These are phyloP conservation scores for Euryodendron excelsum DNA, from an alignment of 148 eudicot genomes.

Conservation along the genomic window DNA sequence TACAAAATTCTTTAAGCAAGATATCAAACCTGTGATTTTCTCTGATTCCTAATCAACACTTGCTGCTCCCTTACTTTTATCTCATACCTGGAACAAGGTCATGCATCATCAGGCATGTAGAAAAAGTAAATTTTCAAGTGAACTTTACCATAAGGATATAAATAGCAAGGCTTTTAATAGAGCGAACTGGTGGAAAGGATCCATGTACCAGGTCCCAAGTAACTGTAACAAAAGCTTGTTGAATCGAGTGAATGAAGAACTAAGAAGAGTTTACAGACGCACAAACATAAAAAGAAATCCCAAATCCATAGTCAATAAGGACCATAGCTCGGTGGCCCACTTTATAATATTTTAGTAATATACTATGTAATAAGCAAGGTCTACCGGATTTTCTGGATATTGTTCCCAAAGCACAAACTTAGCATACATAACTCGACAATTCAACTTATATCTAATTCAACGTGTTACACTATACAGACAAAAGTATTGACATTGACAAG, in stretches of 20 bases:
- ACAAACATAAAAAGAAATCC: not conserved
- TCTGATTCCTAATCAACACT: slow-evolving; percentile 64
- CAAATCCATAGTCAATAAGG: not conserved
- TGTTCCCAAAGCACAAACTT: no score
- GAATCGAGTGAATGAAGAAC: not conserved
- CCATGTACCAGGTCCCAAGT: not conserved
- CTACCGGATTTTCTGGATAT: no score
- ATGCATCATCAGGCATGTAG: slow-evolving; percentile 17
- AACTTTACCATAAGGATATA: not conserved
- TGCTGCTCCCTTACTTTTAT: slow-evolving; percentile 94
- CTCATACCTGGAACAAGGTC: slow-evolving; percentile 64
- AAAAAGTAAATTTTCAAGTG: not conserved
- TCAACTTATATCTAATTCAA: no score
- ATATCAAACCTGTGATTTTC: slow-evolving; percentile 74
- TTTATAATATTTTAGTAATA: not conserved
- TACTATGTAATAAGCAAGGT: no score
- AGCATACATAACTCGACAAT: no score
- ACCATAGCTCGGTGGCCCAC: not conserved
- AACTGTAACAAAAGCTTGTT: not conserved
- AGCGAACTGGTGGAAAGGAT: not conserved
- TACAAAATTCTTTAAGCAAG: not conserved
- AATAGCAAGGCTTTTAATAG: not conserved
- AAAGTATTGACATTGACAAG: no score
- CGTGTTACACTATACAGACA: no score
- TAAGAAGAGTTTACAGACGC: not conserved